Evolutionary conservation across 306 rosid species (phyloP).

Genomic region (Cyclanthera cordifolia): DNA sequence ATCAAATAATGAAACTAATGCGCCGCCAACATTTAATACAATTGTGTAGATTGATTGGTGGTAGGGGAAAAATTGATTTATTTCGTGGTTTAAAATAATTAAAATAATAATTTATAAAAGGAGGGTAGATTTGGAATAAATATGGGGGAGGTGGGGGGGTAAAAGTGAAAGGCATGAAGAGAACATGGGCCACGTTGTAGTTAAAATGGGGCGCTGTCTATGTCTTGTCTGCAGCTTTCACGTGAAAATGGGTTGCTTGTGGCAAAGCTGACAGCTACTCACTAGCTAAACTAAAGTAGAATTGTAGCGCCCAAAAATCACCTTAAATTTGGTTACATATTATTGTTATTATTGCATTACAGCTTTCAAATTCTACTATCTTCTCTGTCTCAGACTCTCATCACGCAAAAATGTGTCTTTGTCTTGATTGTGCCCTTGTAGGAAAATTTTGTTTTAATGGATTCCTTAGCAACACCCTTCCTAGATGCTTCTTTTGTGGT

Average conservation of each 20-base stretch:
- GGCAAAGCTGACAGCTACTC: slow-evolving; percentile 1
- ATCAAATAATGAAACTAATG: too few species aligned
- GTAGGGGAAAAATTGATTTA: too few species aligned
- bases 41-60: too few species aligned
- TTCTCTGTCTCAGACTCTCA: neutral
- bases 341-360: neutral
- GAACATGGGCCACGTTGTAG: neutral
- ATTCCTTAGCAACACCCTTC: too few species aligned
- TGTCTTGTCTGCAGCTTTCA: slow-evolving; percentile 3
- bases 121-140: neutral
- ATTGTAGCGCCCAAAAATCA: neutral
- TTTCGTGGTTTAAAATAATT: too few species aligned
- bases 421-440: neutral
- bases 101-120: neutral
- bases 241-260: neutral
- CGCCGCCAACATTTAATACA: too few species aligned
- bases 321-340: neutral
- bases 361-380: neutral
- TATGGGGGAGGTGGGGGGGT: neutral
- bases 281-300: neutral
- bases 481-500: too few species aligned
- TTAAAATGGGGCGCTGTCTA: neutral
- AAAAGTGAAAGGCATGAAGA: neutral
- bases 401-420: neutral
- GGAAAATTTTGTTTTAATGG: too few species aligned